Conservation (phyloP, 805 yeast genomes). For the Komagataella pastoris region DNA sequence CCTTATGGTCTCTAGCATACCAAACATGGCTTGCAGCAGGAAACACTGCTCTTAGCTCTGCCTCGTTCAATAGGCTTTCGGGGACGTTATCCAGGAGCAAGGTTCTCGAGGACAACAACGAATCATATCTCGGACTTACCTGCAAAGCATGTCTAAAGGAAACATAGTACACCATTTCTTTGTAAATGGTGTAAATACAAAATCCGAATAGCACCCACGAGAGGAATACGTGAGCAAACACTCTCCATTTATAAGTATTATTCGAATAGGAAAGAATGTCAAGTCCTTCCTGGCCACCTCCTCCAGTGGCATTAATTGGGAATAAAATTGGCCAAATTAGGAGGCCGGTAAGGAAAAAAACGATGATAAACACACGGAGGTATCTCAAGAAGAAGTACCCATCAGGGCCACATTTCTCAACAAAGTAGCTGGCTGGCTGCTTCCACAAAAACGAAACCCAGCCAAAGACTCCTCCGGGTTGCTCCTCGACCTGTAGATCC, state of each 20-base stretch:
- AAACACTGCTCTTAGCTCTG: constrained; percentile 42
- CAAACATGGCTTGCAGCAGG: constrained; percentile 47
- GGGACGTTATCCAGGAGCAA: constrained; percentile 61
- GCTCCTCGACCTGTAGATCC: constrained; percentile 27
- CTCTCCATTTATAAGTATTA: constrained; percentile 41
- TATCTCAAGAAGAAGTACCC: constrained; percentile 67
- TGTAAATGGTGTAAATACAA: constrained; percentile 54
- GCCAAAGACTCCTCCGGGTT: constrained; percentile 29
- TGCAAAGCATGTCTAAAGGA: constrained; percentile 64
- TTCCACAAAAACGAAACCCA: constrained; percentile 42
- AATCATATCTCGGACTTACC: constrained; percentile 61
- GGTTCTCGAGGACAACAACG: constrained; percentile 57
- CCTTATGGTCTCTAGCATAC: constrained; percentile 50
- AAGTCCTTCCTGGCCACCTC: constrained; percentile 40
- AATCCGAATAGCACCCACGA: constrained; percentile 65
- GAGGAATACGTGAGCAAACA: constrained; percentile 61
- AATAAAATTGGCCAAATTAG: constrained; percentile 56
- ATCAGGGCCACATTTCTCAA: constrained; percentile 64
- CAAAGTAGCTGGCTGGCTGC: constrained; percentile 45
- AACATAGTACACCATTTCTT: constrained; percentile 59
- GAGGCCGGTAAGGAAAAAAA: constrained; percentile 40
- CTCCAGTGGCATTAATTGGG: constrained; percentile 66
- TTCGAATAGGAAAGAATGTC: constrained; percentile 54
- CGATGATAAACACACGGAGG: constrained; percentile 36
- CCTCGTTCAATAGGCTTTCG: constrained; percentile 28